A percentile compares a stretch with the other conserved stretches of the same genome.
Conservation (phyloP, 2,329 filamentous ascomycete species). For the Botrytis pseudocinerea region DNA sequence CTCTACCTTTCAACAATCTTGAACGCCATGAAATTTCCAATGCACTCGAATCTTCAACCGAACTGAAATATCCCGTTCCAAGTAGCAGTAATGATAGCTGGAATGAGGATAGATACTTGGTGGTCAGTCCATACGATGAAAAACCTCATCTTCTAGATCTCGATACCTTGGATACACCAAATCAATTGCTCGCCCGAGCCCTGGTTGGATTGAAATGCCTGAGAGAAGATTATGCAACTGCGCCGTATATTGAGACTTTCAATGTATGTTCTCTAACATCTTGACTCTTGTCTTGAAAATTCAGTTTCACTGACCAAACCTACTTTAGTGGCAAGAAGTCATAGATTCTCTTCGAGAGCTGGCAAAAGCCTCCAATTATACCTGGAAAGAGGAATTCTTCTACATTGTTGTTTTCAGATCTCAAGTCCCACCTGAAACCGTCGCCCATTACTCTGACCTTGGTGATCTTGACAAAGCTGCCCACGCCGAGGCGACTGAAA, state of each 20-base stretch:
- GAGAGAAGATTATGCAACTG: conserved; percentile 73
- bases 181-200: conserved; percentile 69
- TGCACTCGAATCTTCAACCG: conserved; percentile 1
- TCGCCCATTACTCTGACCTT: conserved; percentile 59
- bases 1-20: conserved; percentile 16
- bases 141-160: conserved; percentile 72
- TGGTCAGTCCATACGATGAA: conserved; percentile 76
- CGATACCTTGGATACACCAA: conserved; percentile 62
- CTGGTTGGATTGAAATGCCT: conserved; percentile 63
- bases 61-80: not conserved
- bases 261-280: conserved; percentile 48
- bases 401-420: conserved; percentile 87
- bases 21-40: not conserved
- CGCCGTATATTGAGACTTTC: conserved; percentile 71
- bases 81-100: not conserved
- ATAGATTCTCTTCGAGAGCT: conserved; percentile 59
- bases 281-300: not conserved
- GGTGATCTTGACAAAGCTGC: conserved; percentile 74
- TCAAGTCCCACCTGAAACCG: conserved; percentile 64
- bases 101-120: conserved; percentile 46
- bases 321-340: conserved; percentile 56
- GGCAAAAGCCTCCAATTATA: conserved; percentile 47
- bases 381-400: conserved; percentile 66
- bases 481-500: conserved; percentile 75
- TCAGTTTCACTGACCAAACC: conserved; percentile 2